These are phyloP conservation scores for Pistacia integerrima DNA, from an alignment of 345 rosid species.

Conservation along the genomic window DNA sequence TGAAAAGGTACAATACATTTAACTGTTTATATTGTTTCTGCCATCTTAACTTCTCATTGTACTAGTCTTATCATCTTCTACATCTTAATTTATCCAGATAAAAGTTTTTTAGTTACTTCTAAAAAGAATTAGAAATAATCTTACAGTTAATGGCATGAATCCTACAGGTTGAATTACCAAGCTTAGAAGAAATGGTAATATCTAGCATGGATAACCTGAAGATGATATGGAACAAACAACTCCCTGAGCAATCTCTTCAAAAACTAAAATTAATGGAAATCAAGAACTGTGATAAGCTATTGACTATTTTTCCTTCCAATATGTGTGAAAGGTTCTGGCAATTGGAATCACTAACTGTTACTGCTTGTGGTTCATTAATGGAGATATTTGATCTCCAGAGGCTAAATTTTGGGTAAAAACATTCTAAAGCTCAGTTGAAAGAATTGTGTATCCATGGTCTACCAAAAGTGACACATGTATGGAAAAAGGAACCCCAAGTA, in stretches of 20 bases:
- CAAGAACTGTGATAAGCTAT: neutral
- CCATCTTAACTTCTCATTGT: neutral
- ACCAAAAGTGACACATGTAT: too few species aligned
- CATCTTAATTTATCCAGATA: neutral
- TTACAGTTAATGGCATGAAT: neutral
- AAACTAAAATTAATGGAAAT: neutral
- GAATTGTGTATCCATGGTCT: too few species aligned
- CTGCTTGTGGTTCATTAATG: neutral
- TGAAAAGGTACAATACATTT: neutral
- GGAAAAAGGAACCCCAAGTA: too few species aligned
- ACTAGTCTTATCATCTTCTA: neutral
- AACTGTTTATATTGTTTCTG: neutral
- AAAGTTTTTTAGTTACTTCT: neutral
- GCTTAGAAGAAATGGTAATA: neutral
- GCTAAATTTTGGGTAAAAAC: neutral
- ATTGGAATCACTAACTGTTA: neutral
- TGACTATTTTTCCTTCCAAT: slow-evolving; percentile 12
- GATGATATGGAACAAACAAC: neutral
- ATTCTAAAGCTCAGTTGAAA: neutral
- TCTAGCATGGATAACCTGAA: neutral
- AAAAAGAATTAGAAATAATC: too few species aligned
- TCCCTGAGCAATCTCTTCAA: neutral
- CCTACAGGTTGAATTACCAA: neutral
- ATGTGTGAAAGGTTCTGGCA: slow-evolving; percentile 4
- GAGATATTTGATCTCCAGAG: slow-evolving; percentile 14